Base-by-base conservation (phyloP, 2,329 filamentous ascomycete species). In the Cladophialophora immunda region DNA sequence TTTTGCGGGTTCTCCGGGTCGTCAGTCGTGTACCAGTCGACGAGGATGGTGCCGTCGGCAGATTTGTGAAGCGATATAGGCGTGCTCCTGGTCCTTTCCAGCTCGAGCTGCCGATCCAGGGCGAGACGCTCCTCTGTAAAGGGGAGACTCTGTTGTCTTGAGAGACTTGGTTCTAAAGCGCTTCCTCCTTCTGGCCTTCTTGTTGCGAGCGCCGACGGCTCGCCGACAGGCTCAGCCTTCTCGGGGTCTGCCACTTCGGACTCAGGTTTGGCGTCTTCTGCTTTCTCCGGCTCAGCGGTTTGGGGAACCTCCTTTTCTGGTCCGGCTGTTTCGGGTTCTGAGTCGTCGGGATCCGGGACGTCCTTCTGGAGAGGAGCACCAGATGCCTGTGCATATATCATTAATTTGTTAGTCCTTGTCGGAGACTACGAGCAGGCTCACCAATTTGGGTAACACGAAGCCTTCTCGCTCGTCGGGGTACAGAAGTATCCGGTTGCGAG, bases 391-490 rank as follows among this genome's bases (percentile, higher is more conserved):
- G 17, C 30, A 11, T 15, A 41, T 15, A 19, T 47, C 36, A 34
- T 50, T 34, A 19, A 25, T n/a, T 22, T 1, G 19, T 25, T 25
- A 3, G 15, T 13, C 22, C 15, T 17, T 29, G n/a, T 50, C 15
- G 25, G 25, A 34, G 27, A 32, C 13, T 29, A 29, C 8, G 6
- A 11, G 30, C 13, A 36, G 13, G 32, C 57, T 36, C 74, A 65
- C 63, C 2, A 65, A 17, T n/a, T 60, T 55, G 4, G 63, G 75
- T 5, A 74, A 68, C 45, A 71, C 41, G 62, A 76, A 77, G 38
- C 68, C 74, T 11, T 73, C 68, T 38, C 67, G 70, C 58, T 81
- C 79, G 74, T 85, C 83, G 25, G 79, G 77, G 67, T 82, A 84
- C 59, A 79, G 72, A 45, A 84, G 77, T 36, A 79, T 72, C 61